These are phyloP conservation scores for Coemansia sp. DNA, from an alignment of 192 early-diverging fungal genomes.

Conservation along the genomic window DNA sequence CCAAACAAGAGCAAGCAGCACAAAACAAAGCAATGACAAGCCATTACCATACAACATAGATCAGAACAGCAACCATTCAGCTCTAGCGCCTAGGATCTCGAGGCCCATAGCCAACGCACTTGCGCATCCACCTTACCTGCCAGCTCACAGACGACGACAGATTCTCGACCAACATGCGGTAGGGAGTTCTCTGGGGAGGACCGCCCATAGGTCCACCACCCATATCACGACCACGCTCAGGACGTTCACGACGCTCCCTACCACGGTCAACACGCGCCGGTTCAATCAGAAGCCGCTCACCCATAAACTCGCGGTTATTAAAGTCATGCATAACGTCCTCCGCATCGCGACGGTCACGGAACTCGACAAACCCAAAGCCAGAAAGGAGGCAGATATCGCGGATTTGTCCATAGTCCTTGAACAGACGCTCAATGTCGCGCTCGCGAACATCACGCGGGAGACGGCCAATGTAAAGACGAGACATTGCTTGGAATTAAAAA, in stretches of 20 bases:
- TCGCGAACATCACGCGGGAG: conserved; percentile 80
- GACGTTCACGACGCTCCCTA: conserved; percentile 31
- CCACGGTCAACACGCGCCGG: conserved; percentile 64
- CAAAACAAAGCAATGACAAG: conserved; percentile 51
- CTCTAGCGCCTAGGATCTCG: too few species aligned
- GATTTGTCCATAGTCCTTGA: conserved; percentile 77
- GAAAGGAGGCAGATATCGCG: conserved; percentile 75
- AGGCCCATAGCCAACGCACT: too few species aligned
- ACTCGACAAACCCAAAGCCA: conserved; percentile 96
- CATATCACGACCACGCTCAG: conserved; percentile 42
- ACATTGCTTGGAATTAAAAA: conserved; percentile 27
- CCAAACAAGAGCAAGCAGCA: conserved; percentile 2
- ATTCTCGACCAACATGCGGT: conserved; percentile 76
- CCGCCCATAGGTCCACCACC: conserved; percentile 46
- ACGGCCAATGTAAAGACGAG: conserved; percentile 71
- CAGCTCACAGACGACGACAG: conserved; percentile 77
- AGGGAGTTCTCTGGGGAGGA: conserved; percentile 53
- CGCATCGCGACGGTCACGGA: conserved; percentile 80
- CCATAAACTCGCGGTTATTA: conserved; percentile 76
- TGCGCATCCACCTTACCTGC: conserved; percentile 58
- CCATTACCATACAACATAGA: too few species aligned
- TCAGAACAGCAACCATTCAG: too few species aligned
- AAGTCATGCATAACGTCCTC: conserved; percentile 84
- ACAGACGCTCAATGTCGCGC: conserved; percentile 79
- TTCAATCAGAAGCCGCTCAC: conserved; percentile 83